Conservation (phyloP, 2,329 filamentous ascomycete genomes). For the Celoporthe dispersa region DNA sequence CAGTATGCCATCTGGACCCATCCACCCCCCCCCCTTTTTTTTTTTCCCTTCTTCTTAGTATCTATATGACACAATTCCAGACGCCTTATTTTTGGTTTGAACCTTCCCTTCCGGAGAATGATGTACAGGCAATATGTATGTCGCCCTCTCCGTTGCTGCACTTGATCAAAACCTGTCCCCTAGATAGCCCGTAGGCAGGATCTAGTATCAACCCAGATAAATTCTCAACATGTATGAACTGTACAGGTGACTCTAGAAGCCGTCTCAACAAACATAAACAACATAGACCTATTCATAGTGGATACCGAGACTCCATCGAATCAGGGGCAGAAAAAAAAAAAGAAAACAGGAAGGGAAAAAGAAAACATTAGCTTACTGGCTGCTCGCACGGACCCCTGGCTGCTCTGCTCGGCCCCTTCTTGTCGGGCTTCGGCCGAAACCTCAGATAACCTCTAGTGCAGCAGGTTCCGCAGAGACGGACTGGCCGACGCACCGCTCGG, state of each 20-base stretch:
- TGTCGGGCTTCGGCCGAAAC: too few relatives aligned
- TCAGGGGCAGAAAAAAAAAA: too few relatives aligned
- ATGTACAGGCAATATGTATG: background rate
- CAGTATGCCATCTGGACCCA: background rate
- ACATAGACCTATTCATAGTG: background rate
- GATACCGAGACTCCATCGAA: background rate
- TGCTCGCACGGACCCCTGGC: background rate
- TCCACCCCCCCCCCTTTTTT: too few relatives aligned
- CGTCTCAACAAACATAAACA: background rate
- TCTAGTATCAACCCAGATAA: slow-evolving; percentile 15
- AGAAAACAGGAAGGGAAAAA: background rate
- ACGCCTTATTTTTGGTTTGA: background rate
- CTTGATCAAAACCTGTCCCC: background rate
- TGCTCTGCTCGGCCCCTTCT: too few relatives aligned
- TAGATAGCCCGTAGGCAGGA: slow-evolving; percentile 5
- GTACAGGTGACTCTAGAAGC: slow-evolving; percentile 18
- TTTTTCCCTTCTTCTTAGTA: background rate
- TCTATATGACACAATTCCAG: slow-evolving; percentile 9
- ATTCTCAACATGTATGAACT: slow-evolving; percentile 3
- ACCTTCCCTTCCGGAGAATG: background rate
- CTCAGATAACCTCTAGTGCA: slow-evolving; percentile 53
- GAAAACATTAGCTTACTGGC: background rate
- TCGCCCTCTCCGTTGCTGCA: background rate
- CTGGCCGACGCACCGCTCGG: slow-evolving; percentile 75
- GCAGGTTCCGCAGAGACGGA: slow-evolving; percentile 74